Evolutionary conservation across 208 protist species (phyloP).

Genomic region (Trichomonas vaginalis): DNA sequence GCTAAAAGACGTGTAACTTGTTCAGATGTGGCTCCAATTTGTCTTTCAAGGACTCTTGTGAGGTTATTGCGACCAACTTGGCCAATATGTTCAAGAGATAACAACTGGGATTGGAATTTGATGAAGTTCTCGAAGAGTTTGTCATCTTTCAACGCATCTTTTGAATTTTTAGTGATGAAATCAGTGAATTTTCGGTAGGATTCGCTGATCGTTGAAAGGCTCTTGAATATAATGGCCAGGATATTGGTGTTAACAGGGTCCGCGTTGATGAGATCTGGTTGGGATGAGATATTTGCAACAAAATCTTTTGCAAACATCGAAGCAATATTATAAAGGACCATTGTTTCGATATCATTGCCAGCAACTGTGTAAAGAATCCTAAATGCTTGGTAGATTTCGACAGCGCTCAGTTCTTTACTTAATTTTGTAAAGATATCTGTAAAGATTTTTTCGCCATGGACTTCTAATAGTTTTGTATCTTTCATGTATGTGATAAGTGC

Average conservation of each 20-base stretch:
- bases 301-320: background rate
- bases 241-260: background rate
- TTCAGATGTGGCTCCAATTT: background rate
- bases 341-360: background rate
- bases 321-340: background rate
- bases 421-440: background rate
- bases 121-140: background rate
- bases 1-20: background rate
- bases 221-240: background rate
- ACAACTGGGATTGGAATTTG: background rate
- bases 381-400: background rate
- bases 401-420: background rate
- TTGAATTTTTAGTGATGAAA: background rate
- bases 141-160: background rate
- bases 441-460: background rate
- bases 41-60: background rate
- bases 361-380: background rate
- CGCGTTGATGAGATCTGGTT: background rate
- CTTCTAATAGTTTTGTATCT: background rate
- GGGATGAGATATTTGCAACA: background rate
- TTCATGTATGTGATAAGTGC: background rate
- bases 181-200: background rate
- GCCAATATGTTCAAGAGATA: background rate
- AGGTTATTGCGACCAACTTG: background rate
- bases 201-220: background rate